phyloP scores from a whole-genome alignment of 371 early-diverging fungal species.

The Lichtheimia corymbifera region DNA sequence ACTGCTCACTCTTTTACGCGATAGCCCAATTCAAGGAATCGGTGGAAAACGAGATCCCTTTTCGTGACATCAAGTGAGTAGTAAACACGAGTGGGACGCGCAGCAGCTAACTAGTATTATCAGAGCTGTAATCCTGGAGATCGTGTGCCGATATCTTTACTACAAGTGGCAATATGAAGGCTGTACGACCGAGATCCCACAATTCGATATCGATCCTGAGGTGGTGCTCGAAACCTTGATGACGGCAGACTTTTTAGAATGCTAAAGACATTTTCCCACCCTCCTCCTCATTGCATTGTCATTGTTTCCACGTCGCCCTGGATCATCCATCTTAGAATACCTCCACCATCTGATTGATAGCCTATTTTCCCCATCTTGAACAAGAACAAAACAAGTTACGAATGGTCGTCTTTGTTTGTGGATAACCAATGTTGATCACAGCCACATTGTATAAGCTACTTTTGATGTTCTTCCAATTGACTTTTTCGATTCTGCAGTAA shows the following conservation, averaged over 20 bases:
- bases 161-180: conserved; percentile 74
- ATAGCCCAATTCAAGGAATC: conserved; percentile 91
- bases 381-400: no score
- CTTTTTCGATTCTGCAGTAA: no score
- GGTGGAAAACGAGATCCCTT: conserved; percentile 79
- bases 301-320: no score
- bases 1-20: not conserved
- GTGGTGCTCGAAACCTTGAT: conserved; percentile 90
- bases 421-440: no score
- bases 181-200: conserved; percentile 79
- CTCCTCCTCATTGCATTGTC: no score
- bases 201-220: conserved; percentile 89
- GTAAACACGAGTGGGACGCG: not conserved
- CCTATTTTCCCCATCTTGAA: no score
- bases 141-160: conserved; percentile 90
- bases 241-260: conserved; percentile 94
- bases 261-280: conserved; percentile 36
- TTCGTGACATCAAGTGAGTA: conserved; percentile 90
- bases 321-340: no score
- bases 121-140: conserved; percentile 89
- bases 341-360: no score
- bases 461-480: no score
- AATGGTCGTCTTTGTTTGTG: no score
- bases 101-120: not conserved
- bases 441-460: no score